Base-by-base conservation (phyloP, 257 asterid species). In the Prunella vulgaris region DNA sequence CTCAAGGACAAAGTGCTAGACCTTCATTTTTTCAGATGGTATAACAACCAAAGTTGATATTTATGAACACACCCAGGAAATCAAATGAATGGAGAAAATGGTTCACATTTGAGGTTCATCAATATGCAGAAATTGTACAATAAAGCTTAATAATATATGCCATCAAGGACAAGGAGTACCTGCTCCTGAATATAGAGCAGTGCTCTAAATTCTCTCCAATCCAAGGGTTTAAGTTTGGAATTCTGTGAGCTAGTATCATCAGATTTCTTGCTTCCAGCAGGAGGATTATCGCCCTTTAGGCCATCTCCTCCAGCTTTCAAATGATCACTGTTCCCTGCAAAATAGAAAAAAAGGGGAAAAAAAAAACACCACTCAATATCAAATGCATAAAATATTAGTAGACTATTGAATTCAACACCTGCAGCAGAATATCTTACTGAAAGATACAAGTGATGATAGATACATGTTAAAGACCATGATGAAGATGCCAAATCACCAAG, bases 131-230 rank as follows among this genome's bases (percentile, higher is more conserved):
- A 35, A 14, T 18, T 42, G 57, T 22, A 86, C 70, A 66, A 80
- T 66, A 71, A 75, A 77, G 40, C 56, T 56, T 22, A 57, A 54
- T 62, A 74, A 42, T 63, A 85, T 65, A 72, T 49, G 33, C 56
- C 33, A 58, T 28, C 48, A 66, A 60, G 58, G 53, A 48, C 52
- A 35, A 57, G 35, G 24, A 46, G 27, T 78, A 85, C 87, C 90
- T 76, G 84, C 79, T 85, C 90, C 77, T 76, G 81, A 61, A 59
- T 18, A 95, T 90, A 93, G 76, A 87, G 95, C 68, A 71, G 75
- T 18, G 90, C 85, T 78, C 90, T 78, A 49, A 85, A 85, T 70
- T 85, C 90, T 83, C 90, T 85, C 90, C 90, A 85, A 71, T 85
- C 84, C 75, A 85, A 81, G 51, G 95, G 90, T 70, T 90, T 87